Evolutionary conservation across 495 filamentous ascomycete species (phyloP).

Genomic region (Penicillium maclennaniae): DNA sequence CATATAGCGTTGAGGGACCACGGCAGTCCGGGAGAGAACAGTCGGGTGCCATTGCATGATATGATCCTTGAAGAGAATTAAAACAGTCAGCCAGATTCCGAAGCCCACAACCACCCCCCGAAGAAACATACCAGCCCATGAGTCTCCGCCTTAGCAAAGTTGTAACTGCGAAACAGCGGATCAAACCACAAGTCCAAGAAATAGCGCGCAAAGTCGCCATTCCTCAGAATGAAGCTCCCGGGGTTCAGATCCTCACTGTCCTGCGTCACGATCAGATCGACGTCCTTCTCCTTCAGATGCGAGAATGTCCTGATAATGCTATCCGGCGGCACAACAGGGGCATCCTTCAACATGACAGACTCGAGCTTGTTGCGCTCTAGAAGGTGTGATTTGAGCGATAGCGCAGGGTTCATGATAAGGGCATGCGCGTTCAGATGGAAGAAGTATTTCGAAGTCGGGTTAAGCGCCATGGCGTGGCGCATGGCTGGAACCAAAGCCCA

Average conservation of each 20-base stretch:
- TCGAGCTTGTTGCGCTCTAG: constrained; percentile 64
- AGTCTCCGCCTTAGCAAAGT: constrained; percentile 89
- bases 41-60: constrained; percentile 99
- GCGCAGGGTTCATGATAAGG: constrained; percentile 83
- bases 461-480: constrained; percentile 80
- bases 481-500: constrained; percentile 85
- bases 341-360: constrained; percentile 76
- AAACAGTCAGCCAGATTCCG: neutral
- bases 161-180: constrained; percentile 86
- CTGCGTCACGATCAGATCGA: constrained; percentile 82
- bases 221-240: constrained; percentile 73
- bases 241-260: constrained; percentile 76
- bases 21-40: constrained; percentile 78
- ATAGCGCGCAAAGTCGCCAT: constrained; percentile 87
- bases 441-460: constrained; percentile 70
- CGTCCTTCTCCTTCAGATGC: constrained; percentile 68
- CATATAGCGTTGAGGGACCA: constrained; percentile 77
- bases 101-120: neutral
- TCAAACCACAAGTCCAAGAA: constrained; percentile 97
- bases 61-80: constrained; percentile 67
- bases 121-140: constrained; percentile 74
- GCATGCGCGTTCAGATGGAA: constrained; percentile 81
- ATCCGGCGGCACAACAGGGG: constrained; percentile 86
- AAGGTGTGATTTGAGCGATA: constrained; percentile 65
- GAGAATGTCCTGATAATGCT: constrained; percentile 94